phyloP scores from a whole-genome alignment of 208 protist species.

The Angomonas ambiguus region DNA sequence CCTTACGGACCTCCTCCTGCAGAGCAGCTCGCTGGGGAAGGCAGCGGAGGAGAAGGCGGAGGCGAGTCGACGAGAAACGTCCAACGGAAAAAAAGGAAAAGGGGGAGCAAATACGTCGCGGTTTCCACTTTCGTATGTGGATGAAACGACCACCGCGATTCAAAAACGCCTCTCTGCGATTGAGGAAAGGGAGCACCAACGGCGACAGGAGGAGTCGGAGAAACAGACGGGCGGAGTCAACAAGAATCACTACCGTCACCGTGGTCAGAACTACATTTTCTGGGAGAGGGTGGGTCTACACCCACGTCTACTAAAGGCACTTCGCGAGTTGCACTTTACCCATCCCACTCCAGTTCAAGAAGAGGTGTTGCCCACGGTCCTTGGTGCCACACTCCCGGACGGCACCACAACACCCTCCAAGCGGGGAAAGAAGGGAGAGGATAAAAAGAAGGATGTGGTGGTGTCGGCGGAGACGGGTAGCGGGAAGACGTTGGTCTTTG shows the following conservation, averaged over 20 bases:
- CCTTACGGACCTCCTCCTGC: constrained; percentile 68
- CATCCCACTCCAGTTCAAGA: constrained; percentile 86
- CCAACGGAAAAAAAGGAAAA: background rate
- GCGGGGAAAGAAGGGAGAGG: constrained; percentile 7
- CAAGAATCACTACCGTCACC: constrained; percentile 78
- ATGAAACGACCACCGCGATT: background rate
- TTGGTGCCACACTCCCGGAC: constrained; percentile 19
- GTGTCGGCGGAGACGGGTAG: constrained; percentile 92
- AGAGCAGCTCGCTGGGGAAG: constrained; percentile 3
- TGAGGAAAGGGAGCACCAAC: constrained; percentile 21
- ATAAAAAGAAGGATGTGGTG: constrained; percentile 65
- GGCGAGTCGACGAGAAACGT: background rate
- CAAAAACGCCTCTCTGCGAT: constrained; percentile 22
- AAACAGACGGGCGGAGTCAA: constrained; percentile 7
- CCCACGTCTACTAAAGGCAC: constrained; percentile 52
- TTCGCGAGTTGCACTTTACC: constrained; percentile 68
- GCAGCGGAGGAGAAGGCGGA: background rate
- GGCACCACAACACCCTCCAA: too few species aligned
- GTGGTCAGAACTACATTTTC: constrained; percentile 69
- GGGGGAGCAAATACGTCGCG: background rate
- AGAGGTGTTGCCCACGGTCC: constrained; percentile 63
- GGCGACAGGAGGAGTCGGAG: constrained; percentile 12
- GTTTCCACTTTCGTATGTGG: background rate
- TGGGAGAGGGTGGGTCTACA: constrained; percentile 81
- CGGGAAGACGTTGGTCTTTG: constrained; percentile 98